Evolutionary conservation across 1,139 yeast genomes (phyloP).

Genomic region (Suhomyces anneliseae): DNA sequence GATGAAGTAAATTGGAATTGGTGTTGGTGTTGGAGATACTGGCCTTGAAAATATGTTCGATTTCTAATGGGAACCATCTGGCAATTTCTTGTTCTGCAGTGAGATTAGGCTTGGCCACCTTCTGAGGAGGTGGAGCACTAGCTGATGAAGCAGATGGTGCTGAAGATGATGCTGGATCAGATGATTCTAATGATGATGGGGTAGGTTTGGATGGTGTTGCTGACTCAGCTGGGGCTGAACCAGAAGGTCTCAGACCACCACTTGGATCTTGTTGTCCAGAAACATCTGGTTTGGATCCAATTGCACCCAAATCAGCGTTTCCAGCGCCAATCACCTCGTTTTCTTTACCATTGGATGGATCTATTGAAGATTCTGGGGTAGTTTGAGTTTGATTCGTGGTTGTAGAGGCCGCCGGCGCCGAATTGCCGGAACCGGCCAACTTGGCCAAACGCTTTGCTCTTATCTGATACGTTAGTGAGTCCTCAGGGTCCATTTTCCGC

Average conservation of each 20-base stretch:
- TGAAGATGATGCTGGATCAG: not conserved
- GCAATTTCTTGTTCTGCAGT: conserved; percentile 24
- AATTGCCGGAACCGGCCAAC: conserved; percentile 23
- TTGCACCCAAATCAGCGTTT: not conserved
- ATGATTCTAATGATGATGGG: no score
- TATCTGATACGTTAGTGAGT: conserved; percentile 30
- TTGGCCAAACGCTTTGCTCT: conserved; percentile 61
- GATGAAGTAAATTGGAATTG: conserved; percentile 21
- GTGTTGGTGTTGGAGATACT: conserved; percentile 20
- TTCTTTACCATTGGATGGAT: not conserved
- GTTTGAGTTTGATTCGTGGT: not conserved
- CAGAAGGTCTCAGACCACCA: not conserved
- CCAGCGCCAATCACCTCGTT: not conserved
- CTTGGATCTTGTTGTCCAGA: no score
- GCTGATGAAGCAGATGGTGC: not conserved
- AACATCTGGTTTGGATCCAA: not conserved
- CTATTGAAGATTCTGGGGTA: not conserved
- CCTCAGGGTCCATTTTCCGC: not conserved
- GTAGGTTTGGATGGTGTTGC: not conserved
- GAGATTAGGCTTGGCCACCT: not conserved
- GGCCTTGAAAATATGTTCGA: conserved; percentile 44
- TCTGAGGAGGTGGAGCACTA: not conserved
- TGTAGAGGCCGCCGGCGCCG: not conserved
- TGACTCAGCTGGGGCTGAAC: not conserved
- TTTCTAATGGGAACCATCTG: conserved; percentile 29